Percentiles rank a stretch among this genome's conserved stretches.
phyloP scores from a whole-genome alignment of 305 asterid species.

The Euphrasia arctica region DNA sequence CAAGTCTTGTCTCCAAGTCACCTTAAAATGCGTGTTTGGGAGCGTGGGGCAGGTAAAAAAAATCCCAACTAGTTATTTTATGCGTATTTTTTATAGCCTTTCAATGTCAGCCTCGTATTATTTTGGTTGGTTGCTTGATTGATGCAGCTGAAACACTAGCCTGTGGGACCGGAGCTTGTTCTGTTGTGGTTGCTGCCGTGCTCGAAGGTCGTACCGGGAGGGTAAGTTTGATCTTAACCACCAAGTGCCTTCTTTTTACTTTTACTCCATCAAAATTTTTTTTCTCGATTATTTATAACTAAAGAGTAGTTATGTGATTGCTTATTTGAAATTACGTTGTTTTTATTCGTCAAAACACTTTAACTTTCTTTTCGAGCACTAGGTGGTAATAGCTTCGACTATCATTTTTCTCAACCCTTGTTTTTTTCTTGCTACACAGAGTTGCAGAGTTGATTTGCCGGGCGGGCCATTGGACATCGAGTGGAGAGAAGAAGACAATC shows the following conservation, averaged over 20 bases:
- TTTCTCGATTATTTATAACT: too few species aligned
- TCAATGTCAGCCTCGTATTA: not conserved
- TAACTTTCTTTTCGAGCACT: not conserved
- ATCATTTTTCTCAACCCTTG: not conserved
- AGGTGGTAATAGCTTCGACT: not conserved
- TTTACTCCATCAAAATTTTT: too few species aligned
- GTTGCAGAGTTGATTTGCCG: constrained; percentile 70
- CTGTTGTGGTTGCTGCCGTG: constrained; percentile 79
- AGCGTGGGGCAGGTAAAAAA: constrained; percentile 78
- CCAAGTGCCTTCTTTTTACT: too few species aligned
- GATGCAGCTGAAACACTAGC: constrained; percentile 75
- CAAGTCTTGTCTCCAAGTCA: constrained; percentile 67
- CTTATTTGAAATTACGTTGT: too few species aligned
- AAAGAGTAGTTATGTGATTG: too few species aligned
- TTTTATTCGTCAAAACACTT: too few species aligned
- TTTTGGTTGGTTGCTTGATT: constrained; percentile 13
- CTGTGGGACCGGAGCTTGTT: constrained; percentile 92
- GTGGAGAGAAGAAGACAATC: constrained; percentile 79
- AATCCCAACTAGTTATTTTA: too few species aligned
- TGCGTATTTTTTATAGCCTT: not conserved
- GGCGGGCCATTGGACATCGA: constrained; percentile 87
- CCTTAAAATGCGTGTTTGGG: constrained; percentile 93
- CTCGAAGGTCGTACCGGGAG: constrained; percentile 72
- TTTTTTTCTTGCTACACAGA: constrained; percentile 39
- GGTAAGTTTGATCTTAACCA: constrained; percentile 37